Base-by-base conservation (phyloP, 352 stramenopile genomes). In the Globisporangium alternatum region DNA sequence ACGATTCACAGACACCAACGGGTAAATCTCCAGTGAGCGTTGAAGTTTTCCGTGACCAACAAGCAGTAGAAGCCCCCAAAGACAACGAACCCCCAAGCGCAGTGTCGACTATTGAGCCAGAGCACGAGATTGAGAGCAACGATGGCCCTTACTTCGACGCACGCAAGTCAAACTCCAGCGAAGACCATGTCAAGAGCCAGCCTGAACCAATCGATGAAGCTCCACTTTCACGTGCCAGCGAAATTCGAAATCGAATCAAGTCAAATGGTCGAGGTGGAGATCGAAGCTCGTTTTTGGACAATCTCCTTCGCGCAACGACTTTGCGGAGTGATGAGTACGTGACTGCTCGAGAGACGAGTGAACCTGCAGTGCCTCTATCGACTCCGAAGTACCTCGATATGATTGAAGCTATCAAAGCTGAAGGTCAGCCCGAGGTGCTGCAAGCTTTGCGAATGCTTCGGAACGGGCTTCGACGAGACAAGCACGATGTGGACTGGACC, bases 61-160 rank as follows among this genome's bases (percentile, higher is more conserved):
- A 28, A 10, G 25, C 3, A 31, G 30, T 17, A 25, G 54, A 22
- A 12, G 10, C 33, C 37, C 3, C 31, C 13, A 55, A 41, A 30
- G 44, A 64, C 25, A 41, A 41, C 0, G 30, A 25, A 17, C 25
- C 53, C 2, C 35, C 43, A 10, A 62, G 62, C 13, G 43, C 31
- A 28, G 43, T 28, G 1, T 67, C 62, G 10, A 67, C 62, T 1
- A 66, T 79, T 5, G 74, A 85, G 39, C 77, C 77, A 1, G 77
- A 85, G 45, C 77, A 73, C 48, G 77, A 85, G 64, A 70, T 81
- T 17, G 74, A 82, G 43, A 62, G 64, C 56, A 60, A 69, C 22
- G 56, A 47, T 37, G 51, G 28, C 2, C 68, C 49, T 0, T 66
- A 47, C 30, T 43, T 66, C 28, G 60, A 60, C 35, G 37, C 49